Conservation (phyloP, 495 filamentous ascomycete genomes). For the Tuber umbilicatum region DNA sequence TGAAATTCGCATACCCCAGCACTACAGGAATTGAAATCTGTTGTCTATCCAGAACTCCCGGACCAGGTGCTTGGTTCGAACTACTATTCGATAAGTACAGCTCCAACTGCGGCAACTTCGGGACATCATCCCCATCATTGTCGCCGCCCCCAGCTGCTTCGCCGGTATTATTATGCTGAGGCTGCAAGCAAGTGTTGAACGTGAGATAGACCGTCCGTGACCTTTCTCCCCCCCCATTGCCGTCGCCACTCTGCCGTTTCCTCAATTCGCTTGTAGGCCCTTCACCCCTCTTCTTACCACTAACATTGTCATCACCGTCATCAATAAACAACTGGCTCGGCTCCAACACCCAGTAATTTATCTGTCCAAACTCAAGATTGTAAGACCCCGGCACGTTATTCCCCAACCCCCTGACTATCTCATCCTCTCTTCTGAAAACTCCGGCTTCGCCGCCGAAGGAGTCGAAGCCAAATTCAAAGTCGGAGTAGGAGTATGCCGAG, state of each 20-base stretch:
- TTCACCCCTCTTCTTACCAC: slow-evolving; percentile 5
- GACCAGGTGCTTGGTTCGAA: slow-evolving; percentile 62
- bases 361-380: slow-evolving; percentile 33
- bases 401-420: slow-evolving; percentile 21
- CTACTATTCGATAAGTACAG: slow-evolving; percentile 67
- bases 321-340: slow-evolving; percentile 21
- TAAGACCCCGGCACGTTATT: slow-evolving; percentile 31
- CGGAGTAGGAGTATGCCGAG: slow-evolving; percentile 45
- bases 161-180: slow-evolving; percentile 47
- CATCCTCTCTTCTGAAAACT: slow-evolving; percentile 18
- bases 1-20: slow-evolving; percentile 58
- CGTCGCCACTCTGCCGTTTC: slow-evolving; percentile 32
- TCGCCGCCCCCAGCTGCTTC: slow-evolving; percentile 35
- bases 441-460: slow-evolving; percentile 6
- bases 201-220: slow-evolving; percentile 61
- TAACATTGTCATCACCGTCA: not conserved
- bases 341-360: slow-evolving; percentile 33
- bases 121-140: not conserved
- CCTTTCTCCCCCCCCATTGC: slow-evolving; percentile 11
- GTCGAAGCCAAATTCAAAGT: slow-evolving; percentile 18
- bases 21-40: slow-evolving; percentile 48
- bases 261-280: slow-evolving; percentile 24
- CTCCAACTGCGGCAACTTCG: slow-evolving; percentile 59
- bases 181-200: slow-evolving; percentile 73
- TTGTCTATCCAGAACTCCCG: slow-evolving; percentile 45